A percentile compares a stretch with the other conserved stretches of the same genome.
Evolutionary conservation across 352 stramenopile genomes (phyloP).

Genomic region (Globisporangium cederbergense): DNA sequence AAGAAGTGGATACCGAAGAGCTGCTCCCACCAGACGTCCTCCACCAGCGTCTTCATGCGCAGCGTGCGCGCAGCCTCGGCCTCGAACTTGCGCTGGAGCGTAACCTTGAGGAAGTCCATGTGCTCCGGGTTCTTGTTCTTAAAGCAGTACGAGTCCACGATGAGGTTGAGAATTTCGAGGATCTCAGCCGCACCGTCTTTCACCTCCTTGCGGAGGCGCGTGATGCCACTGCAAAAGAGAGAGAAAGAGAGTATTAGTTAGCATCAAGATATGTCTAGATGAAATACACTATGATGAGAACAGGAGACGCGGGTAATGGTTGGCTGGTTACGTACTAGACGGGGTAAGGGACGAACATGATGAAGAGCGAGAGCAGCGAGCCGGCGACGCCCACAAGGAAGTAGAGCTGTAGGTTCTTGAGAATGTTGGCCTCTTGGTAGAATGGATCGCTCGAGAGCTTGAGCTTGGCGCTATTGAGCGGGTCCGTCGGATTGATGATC

Average conservation of each 20-base stretch:
- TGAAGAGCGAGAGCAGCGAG: slow-evolving; percentile 42
- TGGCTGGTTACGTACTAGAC: slow-evolving; percentile 40
- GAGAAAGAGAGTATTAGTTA: neutral
- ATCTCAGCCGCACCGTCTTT: slow-evolving; percentile 28
- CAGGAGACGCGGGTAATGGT: neutral
- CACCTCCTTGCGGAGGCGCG: slow-evolving; percentile 26
- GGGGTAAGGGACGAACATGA: slow-evolving; percentile 58
- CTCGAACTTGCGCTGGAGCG: slow-evolving; percentile 41
- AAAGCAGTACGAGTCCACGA: slow-evolving; percentile 59
- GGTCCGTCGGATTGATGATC: slow-evolving; percentile 54
- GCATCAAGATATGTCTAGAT: neutral
- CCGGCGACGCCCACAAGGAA: slow-evolving; percentile 50
- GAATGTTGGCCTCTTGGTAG: slow-evolving; percentile 39
- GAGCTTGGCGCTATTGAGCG: slow-evolving; percentile 27
- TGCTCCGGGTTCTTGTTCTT: slow-evolving; percentile 51
- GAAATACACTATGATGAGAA: neutral
- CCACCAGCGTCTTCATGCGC: slow-evolving; percentile 34
- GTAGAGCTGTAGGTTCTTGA: slow-evolving; percentile 51
- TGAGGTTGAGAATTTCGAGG: slow-evolving; percentile 45
- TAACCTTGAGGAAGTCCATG: slow-evolving; percentile 47
- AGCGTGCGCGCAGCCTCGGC: slow-evolving; percentile 21
- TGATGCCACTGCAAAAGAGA: slow-evolving; percentile 25
- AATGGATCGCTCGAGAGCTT: slow-evolving; percentile 34
- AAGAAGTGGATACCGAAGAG: slow-evolving; percentile 36
- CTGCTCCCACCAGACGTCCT: slow-evolving; percentile 58